Conservation (phyloP, 768 basidiomycete genomes). For the Lentinula guzmanii region DNA sequence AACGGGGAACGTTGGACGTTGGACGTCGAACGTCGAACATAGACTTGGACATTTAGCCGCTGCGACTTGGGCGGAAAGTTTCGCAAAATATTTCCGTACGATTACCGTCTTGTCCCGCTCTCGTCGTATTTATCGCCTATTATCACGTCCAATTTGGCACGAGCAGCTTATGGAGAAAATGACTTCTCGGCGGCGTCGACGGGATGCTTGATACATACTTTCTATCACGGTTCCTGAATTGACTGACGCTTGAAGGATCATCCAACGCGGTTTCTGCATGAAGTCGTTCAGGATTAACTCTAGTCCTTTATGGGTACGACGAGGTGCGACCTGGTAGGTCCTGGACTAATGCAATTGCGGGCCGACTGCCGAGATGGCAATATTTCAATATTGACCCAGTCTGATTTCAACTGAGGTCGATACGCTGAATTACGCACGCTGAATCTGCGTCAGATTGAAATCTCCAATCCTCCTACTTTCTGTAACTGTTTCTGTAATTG, state of each 20-base stretch:
- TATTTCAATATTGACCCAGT: neutral
- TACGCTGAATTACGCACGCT: neutral
- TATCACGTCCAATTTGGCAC: neutral
- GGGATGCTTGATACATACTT: neutral
- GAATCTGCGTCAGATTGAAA: neutral
- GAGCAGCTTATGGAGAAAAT: neutral
- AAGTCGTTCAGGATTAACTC: neutral
- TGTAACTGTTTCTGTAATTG: neutral
- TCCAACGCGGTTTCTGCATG: neutral
- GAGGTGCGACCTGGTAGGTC: neutral
- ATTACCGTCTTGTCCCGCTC: neutral
- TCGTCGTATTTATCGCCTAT: neutral
- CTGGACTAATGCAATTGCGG: neutral
- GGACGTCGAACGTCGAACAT: neutral
- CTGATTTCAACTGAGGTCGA: neutral
- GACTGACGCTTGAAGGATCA: neutral
- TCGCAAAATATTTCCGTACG: neutral
- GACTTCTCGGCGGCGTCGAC: neutral
- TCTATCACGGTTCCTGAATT: neutral
- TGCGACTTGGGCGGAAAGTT: neutral
- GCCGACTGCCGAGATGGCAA: neutral
- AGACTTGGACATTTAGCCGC: neutral
- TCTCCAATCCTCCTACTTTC: neutral
- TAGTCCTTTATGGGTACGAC: neutral
- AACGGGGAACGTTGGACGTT: neutral